Evolutionary conservation across 768 basidiomycete species (phyloP), one percentile per base, ranked within the genome.

Genomic region (Rubroboletus pulcherrimus): DNA sequence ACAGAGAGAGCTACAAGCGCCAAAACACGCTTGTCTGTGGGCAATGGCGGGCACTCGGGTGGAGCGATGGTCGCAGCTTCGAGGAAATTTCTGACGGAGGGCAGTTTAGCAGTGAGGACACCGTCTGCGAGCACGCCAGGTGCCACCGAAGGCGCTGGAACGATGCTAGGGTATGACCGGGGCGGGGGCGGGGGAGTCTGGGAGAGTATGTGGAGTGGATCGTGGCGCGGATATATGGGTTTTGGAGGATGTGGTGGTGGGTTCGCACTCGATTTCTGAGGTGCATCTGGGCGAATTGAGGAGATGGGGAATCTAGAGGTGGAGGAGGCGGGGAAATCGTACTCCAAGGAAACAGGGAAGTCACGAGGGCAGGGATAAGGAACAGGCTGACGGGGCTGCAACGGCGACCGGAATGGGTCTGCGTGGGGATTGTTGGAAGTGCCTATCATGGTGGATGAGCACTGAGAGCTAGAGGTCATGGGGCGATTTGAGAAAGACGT

Each of bases 1-100:
- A 86, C 80, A 10, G 78, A 77, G 56, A 87, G 78, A 3, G 85
- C 86, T 5, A 80, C 81, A 50, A 87, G 79, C 29, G 79, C 77
- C 56, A 83, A 77, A 53, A 85, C 67, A 54, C 76, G 63, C 38
- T 60, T 64, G 65, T 54, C 78, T 70, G 40, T 77, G 74, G 48
- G 80, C 63, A 35, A 73, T 54, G 34, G 70, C 4, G 51, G 80
- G 72, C 56, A 82, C 69, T 70, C 66, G 73, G 71, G 67, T 60
- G 72, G 59, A 49, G 53, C 78, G 73, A 51, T 77, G 37, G 62
- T 49, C n/a, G 70, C 75, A 39, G 71, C 70, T 4, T 68, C 64
- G 60, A 86, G 78, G 63, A 81, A 80, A 19, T 69, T 61, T 48
- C 76, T 74, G 5, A 85, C 82, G 30, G 74, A 71, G 17, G 82